Conservation (phyloP, 148 eudicot genomes). For the Silene uniflora region DNA sequence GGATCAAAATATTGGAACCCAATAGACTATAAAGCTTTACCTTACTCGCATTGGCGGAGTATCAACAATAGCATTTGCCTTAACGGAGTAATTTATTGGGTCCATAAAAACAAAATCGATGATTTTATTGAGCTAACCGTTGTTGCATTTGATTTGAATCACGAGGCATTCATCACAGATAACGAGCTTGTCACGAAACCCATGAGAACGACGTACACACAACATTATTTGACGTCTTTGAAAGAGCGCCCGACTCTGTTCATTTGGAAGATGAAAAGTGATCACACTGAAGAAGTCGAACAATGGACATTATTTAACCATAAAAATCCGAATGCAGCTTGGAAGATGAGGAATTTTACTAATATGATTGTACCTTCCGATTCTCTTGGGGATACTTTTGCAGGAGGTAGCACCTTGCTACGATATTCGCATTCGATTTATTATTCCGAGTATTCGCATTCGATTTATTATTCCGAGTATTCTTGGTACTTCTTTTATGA, state of each 20-base stretch:
- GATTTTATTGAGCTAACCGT: background rate
- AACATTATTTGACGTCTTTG: background rate
- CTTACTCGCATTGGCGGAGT: too few relatives aligned
- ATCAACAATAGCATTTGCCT: background rate
- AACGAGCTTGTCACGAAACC: background rate
- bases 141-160: background rate
- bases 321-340: background rate
- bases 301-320: background rate
- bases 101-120: too few relatives aligned
- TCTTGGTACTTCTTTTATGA: too few relatives aligned
- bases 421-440: too few relatives aligned
- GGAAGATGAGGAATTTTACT: background rate
- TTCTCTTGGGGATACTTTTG: too few relatives aligned
- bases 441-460: too few relatives aligned
- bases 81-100: background rate
- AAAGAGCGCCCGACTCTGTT: background rate
- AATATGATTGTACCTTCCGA: too few relatives aligned
- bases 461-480: too few relatives aligned
- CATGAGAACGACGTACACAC: background rate
- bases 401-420: too few relatives aligned
- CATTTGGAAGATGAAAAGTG: background rate
- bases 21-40: background rate
- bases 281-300: background rate
- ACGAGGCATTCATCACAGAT: background rate
- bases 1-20: background rate